These are phyloP conservation scores for Chrysophaeum taylorii DNA, from an alignment of 352 stramenopile species.

Conservation along the genomic window DNA sequence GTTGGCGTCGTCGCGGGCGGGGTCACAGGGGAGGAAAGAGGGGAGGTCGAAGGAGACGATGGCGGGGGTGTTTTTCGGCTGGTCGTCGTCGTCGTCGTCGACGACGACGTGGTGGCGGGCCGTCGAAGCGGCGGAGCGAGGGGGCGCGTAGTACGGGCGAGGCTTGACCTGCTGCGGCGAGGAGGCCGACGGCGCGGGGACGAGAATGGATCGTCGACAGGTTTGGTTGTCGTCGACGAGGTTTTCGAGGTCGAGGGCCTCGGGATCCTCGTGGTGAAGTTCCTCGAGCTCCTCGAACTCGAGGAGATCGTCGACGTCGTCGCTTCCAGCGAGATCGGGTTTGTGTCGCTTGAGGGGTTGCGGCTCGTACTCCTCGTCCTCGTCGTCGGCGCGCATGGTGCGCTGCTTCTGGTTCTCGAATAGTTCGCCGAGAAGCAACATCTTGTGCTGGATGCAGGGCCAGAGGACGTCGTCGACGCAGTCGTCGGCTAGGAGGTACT, in stretches of 20 bases:
- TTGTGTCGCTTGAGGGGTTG: background rate
- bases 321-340: background rate
- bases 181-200: no score
- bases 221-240: background rate
- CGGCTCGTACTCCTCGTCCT: background rate
- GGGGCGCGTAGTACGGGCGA: no score
- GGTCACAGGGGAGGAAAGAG: no score
- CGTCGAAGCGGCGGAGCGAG: no score
- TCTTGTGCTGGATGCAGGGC: constrained; percentile 34
- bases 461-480: constrained; percentile 36
- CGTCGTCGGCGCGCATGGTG: constrained; percentile 9
- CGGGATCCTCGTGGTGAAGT: background rate
- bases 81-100: no score
- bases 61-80: no score
- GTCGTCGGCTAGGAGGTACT: constrained; percentile 32
- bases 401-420: constrained; percentile 25
- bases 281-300: constrained; percentile 13
- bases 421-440: constrained; percentile 29
- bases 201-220: no score
- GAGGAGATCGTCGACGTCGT: background rate
- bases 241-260: background rate
- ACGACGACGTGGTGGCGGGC: no score
- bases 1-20: no score
- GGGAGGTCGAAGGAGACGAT: no score
- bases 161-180: no score